Conservation (phyloP, 345 rosid species). For the Eucalyptus paniculata region DNA sequence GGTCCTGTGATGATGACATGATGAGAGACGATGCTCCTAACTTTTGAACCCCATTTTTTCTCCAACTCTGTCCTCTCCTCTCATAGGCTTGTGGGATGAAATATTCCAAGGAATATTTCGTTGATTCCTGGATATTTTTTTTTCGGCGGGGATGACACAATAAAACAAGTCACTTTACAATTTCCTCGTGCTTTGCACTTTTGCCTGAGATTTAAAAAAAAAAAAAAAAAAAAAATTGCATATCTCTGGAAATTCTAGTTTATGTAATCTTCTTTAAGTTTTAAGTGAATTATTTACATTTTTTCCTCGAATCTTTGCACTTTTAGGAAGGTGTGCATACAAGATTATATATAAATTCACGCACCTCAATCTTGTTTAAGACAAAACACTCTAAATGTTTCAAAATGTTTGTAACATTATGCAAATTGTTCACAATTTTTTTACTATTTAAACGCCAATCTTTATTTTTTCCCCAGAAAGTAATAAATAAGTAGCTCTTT, state of each 20-base stretch:
- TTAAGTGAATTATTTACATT: not conserved
- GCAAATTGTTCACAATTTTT: not conserved
- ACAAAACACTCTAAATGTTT: not conserved
- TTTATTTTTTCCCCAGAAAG: not conserved
- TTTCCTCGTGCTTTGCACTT: not conserved
- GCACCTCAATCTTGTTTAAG: not conserved
- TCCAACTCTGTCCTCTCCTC: not conserved
- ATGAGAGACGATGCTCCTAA: not conserved
- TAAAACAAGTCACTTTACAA: not conserved
- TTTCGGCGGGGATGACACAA: not conserved
- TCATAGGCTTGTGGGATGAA: not conserved
- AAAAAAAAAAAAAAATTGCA: not conserved
- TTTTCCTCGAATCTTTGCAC: not conserved
- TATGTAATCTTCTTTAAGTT: not conserved
- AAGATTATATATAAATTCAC: too few relatives aligned
- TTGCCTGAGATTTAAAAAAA: not conserved
- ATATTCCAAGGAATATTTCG: not conserved
- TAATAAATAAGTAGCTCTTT: not conserved
- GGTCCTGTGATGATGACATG: not conserved
- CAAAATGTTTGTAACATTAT: not conserved
- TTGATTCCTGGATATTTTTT: not conserved
- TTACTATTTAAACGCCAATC: rapidly evolving
- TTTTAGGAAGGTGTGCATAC: not conserved
- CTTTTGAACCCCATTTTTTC: not conserved
- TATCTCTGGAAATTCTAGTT: not conserved